Conservation (phyloP, 257 asterid species). For the Nyctanthes arbortristis region DNA sequence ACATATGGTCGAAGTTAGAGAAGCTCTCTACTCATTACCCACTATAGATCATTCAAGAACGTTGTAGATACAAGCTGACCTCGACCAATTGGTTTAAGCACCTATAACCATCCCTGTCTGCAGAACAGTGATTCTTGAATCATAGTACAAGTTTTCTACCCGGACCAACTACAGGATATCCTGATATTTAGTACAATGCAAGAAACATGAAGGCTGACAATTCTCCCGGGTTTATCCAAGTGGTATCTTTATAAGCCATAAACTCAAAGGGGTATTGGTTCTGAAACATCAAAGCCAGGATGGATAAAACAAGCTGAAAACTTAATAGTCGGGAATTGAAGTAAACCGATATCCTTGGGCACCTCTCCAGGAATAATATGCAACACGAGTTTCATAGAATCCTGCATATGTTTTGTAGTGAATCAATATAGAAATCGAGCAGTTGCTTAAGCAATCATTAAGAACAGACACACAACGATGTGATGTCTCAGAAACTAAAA, state of each 20-base stretch:
- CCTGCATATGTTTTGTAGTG: slow-evolving; percentile 43
- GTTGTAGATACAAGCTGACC: too few species aligned
- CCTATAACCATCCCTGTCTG: too few species aligned
- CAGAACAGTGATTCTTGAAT: neutral
- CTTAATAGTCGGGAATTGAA: slow-evolving; percentile 80
- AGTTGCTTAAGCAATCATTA: neutral
- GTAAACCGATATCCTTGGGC: slow-evolving; percentile 56
- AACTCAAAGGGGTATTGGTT: neutral
- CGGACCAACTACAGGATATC: neutral
- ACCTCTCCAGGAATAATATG: slow-evolving; percentile 80
- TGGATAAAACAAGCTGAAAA: neutral
- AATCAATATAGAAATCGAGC: neutral
- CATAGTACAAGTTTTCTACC: neutral
- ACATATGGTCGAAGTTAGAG: too few species aligned
- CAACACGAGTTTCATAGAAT: slow-evolving; percentile 80
- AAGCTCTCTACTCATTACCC: too few species aligned
- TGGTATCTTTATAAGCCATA: neutral
- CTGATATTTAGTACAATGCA: neutral
- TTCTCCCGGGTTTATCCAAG: neutral
- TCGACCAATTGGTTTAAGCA: too few species aligned
- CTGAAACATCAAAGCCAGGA: neutral
- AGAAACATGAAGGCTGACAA: neutral
- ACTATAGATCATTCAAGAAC: too few species aligned
- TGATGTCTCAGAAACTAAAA: neutral
- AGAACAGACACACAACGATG: neutral